These are phyloP conservation scores for Puya raimondii DNA, from an alignment of 176 grass and related monocot species.

Conservation along the genomic window DNA sequence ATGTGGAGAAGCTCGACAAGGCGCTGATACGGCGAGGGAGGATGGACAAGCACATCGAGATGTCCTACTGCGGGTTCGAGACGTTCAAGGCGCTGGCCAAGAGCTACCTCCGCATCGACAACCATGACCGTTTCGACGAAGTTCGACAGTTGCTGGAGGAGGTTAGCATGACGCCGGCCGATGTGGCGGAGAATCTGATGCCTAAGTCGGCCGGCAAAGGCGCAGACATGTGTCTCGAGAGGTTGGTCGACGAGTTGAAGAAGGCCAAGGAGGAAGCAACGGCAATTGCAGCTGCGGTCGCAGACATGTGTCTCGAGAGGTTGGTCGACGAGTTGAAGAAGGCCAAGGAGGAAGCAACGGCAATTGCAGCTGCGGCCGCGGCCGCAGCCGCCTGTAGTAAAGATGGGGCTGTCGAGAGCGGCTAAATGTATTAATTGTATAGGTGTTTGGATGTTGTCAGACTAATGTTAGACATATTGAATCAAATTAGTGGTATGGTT, in stretches of 20 bases:
- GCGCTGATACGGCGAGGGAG: constrained; percentile 48
- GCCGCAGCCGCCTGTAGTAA: too few species aligned
- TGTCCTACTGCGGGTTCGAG: constrained; percentile 55
- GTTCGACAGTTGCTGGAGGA: constrained; percentile 19
- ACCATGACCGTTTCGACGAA: constrained; percentile 11
- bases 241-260: constrained; percentile 21
- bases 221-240: constrained; percentile 21
- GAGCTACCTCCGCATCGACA: constrained; percentile 29
- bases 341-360: too few species aligned
- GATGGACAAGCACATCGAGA: constrained; percentile 80
- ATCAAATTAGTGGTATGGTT: too few species aligned
- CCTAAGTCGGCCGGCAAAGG: constrained; percentile 28
- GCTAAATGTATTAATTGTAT: too few species aligned
- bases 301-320: too few species aligned
- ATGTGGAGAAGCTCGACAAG: constrained; percentile 41
- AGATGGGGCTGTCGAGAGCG: too few species aligned
- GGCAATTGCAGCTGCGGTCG: background rate
- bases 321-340: too few species aligned
- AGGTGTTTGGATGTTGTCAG: too few species aligned
- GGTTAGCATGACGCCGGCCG: constrained; percentile 50
- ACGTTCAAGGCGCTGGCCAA: constrained; percentile 49
- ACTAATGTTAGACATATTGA: too few species aligned
- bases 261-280: constrained; percentile 35
- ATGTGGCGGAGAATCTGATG: constrained; percentile 55
- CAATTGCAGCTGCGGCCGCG: too few species aligned